Evolutionary conservation across 2,329 filamentous ascomycete genomes (phyloP), one percentile per base, ranked within the genome.

Genomic region (Grosmannia penicillata): DNA sequence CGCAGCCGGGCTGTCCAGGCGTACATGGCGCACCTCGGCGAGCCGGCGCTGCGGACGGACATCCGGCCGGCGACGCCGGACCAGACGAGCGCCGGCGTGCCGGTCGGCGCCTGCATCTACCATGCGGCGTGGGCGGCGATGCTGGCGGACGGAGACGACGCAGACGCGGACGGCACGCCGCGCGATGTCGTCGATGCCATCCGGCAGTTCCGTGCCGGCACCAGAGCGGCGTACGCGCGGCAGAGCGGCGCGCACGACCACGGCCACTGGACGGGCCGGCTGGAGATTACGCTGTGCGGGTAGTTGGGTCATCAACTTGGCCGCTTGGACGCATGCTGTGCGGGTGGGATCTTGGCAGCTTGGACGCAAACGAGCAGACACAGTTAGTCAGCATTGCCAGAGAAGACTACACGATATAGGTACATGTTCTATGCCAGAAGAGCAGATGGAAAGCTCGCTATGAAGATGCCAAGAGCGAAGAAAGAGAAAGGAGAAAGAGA

Each of bases 81-180:
- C 17, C 71, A 75, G 38, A 53, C 68, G 14, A 53, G 49, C 3
- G 66, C 66, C 0, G 71, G 71, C 2, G 67, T 64, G 5, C 70
- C 70, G 5, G 34, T 50, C 1, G 53, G 57, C 0, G 53, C 57
- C 1, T 62, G 60, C 39, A 51, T 75, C 28, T 74, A 66, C 45
- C 56, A 63, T 22, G 60, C 57, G 2, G 70, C 70, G 0, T 75
- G 71, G 71, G 60, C 63, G 41, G 58, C 57, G 6, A 64, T 70
- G 37, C 42, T 70, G 43, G 39, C 37, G 4, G 26, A 3, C 6
- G 32, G 22, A 7, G 14, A 24, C 6, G 7, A 10, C n/a, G 31
- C n/a, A 11, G 13, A 7, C n/a, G 8, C 21, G 27, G 8, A 3
- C 8, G 11, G 10, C 4, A 23, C 48, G 42, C 66, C 67, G 63